phyloP scores from a whole-genome alignment of 768 basidiomycete genomes.

The Amanita phalloides region DNA sequence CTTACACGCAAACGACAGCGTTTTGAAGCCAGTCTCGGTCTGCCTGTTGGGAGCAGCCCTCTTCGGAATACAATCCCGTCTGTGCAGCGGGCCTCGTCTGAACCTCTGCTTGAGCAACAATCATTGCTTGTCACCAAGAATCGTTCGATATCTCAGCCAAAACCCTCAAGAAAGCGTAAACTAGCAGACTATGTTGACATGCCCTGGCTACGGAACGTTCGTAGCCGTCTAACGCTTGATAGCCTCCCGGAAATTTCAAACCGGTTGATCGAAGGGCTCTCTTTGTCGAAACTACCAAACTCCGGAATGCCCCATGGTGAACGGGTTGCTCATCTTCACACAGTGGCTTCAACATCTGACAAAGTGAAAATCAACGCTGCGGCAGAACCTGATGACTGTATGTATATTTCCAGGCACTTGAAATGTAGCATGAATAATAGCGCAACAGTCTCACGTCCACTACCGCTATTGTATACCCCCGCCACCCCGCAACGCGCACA shows the following conservation, averaged over 20 bases:
- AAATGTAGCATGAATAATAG: not conserved
- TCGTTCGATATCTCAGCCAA: conserved; percentile 1
- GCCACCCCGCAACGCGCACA: not conserved
- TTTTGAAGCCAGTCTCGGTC: not conserved
- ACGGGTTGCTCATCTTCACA: not conserved
- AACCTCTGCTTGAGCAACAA: not conserved
- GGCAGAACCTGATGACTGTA: not conserved
- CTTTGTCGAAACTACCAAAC: not conserved
- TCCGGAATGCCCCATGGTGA: not conserved
- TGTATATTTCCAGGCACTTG: not conserved
- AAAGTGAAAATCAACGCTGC: not conserved
- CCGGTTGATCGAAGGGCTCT: not conserved
- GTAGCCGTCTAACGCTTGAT: not conserved
- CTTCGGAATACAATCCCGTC: not conserved
- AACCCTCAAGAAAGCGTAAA: conserved; percentile 1
- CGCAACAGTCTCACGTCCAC: not conserved
- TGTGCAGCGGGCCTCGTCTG: not conserved
- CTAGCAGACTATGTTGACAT: not conserved
- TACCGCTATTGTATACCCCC: not conserved
- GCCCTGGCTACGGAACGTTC: not conserved
- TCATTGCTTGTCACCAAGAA: not conserved
- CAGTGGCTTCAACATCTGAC: not conserved
- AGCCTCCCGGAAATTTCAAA: not conserved
- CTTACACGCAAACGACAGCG: not conserved
- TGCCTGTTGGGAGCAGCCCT: not conserved